Evolutionary conservation across 768 basidiomycete genomes (phyloP), one percentile per base, ranked within the genome.

Genomic region (Rhodotorula paludigena): DNA sequence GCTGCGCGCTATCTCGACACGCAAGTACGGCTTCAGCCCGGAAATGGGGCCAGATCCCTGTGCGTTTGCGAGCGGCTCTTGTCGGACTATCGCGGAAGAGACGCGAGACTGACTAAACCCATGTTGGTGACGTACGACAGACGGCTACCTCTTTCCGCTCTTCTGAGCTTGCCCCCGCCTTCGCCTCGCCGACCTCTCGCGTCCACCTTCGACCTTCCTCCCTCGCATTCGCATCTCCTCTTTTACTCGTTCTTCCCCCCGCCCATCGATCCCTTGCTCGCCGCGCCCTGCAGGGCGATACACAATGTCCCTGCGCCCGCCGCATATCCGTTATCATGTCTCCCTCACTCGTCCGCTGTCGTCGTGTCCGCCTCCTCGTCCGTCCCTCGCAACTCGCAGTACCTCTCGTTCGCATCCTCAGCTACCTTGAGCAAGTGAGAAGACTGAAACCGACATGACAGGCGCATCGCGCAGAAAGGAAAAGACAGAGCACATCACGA

Each of bases 131-230:
- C 47, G 6, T 38, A 7, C 5, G 20, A 8, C 57, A 68, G 67
- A 69, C 32, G 68, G 63, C 1, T 69, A 69, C 48, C 63, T 69
- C n/a, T 69, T 69, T 59, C 68, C 68, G 18, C 38, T n/a, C 35
- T 69, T 69, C 68, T 69, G 42, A 69, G 21, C 25, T 11, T 18
- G 12, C 5, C 16, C 18, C 16, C 30, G 5, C 6, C 18, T 32
- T 16, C 49, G 14, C 47, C 10, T 28, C 16, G 5, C 8, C n/a
- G n/a, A n/a, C n/a, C n/a, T 10, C 48, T 16, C 15, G n/a, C 48
- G 14, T 14, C 30, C 28, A 30, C 28, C 7, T 32, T 1, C 32
- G 8, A 23, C 21, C 47, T 48, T 15, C 16, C n/a, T 12, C 12
- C 12, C 25, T 11, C 47, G 5, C 2, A 21, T 21, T 36, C 36